Evolutionary conservation across 768 basidiomycete genomes (phyloP).

Genomic region (Agaricus subrufescens): DNA sequence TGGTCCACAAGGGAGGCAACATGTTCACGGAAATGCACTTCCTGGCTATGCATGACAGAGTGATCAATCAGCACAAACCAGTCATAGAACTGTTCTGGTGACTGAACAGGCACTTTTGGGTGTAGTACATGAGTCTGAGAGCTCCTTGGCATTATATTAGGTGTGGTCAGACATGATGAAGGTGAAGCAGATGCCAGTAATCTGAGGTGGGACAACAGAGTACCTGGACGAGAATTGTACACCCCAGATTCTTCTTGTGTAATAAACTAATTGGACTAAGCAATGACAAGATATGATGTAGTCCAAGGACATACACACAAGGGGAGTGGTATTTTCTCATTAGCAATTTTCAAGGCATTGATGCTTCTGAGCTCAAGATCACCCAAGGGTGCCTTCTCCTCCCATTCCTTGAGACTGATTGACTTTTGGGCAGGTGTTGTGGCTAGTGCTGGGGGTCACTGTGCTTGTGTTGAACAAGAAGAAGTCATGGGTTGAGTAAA

Average conservation of each 20-base stretch:
- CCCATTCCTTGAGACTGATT: conserved; percentile 88
- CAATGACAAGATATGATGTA: conserved; percentile 3
- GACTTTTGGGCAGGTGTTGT: conserved; percentile 14
- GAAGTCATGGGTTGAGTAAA: conserved; percentile 1
- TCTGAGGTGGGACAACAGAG: conserved; percentile 23
- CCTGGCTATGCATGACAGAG: conserved; percentile 89
- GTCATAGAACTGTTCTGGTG: conserved; percentile 95
- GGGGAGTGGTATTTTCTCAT: conserved; percentile 61
- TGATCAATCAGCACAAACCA: conserved; percentile 90
- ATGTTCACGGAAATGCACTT: conserved; percentile 86
- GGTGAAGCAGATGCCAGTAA: conserved; percentile 3
- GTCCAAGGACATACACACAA: conserved; percentile 53
- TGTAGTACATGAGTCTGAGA: conserved; percentile 50
- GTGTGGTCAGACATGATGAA: conserved; percentile 39
- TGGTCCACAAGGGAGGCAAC: conserved; percentile 73
- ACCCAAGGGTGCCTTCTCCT: conserved; percentile 69
- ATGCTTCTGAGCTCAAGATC: conserved; percentile 70
- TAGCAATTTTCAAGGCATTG: conserved; percentile 52
- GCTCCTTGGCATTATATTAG: conserved; percentile 4
- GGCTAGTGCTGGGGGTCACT: conserved; percentile 2
- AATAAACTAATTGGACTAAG: conserved; percentile 22
- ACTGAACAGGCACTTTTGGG: conserved; percentile 75
- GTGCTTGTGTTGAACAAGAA: not conserved
- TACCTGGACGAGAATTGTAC: conserved; percentile 32
- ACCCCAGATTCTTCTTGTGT: conserved; percentile 19